Conservation (phyloP, 345 rosid species). For the Leavenworthia alabamica region DNA sequence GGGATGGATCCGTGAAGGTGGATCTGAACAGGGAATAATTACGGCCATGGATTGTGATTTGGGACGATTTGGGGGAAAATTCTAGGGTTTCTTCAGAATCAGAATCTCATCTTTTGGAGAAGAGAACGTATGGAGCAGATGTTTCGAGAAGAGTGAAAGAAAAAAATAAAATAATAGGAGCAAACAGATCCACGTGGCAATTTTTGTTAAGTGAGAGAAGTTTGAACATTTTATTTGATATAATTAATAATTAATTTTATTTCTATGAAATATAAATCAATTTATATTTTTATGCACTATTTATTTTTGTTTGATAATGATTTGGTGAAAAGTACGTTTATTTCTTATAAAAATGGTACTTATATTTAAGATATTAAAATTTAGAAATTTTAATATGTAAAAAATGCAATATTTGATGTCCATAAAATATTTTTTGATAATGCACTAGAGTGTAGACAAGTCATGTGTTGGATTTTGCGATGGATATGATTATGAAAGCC, state of each 20-base stretch:
- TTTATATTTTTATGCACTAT: too few relatives aligned
- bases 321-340: too few relatives aligned
- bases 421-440: not conserved
- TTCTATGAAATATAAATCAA: too few relatives aligned
- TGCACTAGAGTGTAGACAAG: slow-evolving; percentile 1
- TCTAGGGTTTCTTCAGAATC: slow-evolving; percentile 19
- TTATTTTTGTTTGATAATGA: too few relatives aligned
- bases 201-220: not conserved
- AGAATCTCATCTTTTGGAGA: slow-evolving; percentile 10
- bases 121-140: slow-evolving; percentile 18
- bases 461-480: not conserved
- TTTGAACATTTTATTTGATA: not conserved
- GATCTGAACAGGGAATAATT: slow-evolving; percentile 41
- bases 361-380: not conserved
- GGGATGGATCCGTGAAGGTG: slow-evolving; percentile 46
- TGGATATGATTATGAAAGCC: not conserved
- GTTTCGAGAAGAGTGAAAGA: slow-evolving; percentile 14
- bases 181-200: slow-evolving; percentile 22
- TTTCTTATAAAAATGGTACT: not conserved
- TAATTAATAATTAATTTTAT: not conserved
- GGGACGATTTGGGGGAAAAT: not conserved
- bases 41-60: slow-evolving; percentile 4
- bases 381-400: not conserved
- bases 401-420: not conserved
- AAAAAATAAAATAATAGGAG: slow-evolving; percentile 4